These are phyloP conservation scores for Pleurozium schreberi DNA, from an alignment of 225 moss, liverwort and hornwort species.

Conservation along the genomic window DNA sequence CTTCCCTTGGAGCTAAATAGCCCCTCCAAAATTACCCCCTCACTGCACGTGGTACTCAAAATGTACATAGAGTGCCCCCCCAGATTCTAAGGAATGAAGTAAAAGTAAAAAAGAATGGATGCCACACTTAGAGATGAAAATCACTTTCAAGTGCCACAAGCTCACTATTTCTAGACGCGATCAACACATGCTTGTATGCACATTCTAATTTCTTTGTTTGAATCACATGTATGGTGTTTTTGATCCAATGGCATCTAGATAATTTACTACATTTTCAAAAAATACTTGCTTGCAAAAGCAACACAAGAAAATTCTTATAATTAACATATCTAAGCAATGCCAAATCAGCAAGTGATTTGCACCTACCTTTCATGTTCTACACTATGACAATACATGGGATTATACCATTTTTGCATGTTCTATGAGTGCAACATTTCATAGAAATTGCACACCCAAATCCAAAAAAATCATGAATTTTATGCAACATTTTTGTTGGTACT, in stretches of 20 bases:
- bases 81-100: too few relatives aligned
- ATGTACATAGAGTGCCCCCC: too few relatives aligned
- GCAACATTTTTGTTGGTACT: background rate
- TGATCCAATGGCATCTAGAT: accelerated
- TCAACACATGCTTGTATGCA: background rate
- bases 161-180: accelerated
- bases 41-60: too few relatives aligned
- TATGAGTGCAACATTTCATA: too few relatives aligned
- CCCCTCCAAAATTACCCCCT: too few relatives aligned
- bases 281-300: background rate
- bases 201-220: background rate
- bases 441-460: background rate
- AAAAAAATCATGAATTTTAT: background rate
- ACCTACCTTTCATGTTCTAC: accelerated
- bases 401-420: background rate
- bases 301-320: background rate
- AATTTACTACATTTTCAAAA: background rate
- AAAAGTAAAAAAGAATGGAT: background rate
- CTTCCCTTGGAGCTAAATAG: too few relatives aligned
- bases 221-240: accelerated
- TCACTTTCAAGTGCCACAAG: background rate
- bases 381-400: background rate
- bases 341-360: accelerated
- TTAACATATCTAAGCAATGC: background rate
- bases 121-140: accelerated